Conservation (phyloP, 2,329 filamentous ascomycete species). For the Trichoderma atrobrunneum region DNA sequence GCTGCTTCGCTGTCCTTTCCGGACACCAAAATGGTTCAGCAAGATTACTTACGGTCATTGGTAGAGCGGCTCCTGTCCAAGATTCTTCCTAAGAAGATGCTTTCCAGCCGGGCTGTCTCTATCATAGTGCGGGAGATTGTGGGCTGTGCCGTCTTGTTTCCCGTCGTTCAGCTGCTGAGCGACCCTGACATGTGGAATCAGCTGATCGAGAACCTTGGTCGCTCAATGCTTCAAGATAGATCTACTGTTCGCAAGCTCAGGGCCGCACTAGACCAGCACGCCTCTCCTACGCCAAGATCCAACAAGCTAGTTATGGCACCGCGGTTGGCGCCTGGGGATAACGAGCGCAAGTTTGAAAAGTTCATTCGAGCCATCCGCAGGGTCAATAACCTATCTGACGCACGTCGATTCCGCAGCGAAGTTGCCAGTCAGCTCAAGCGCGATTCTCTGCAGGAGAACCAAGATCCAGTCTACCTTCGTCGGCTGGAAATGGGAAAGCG, state of each 20-base stretch:
- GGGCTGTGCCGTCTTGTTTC: constrained; percentile 85
- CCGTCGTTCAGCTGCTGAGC: constrained; percentile 73
- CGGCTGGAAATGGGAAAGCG: constrained; percentile 89
- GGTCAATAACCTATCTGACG: constrained; percentile 88
- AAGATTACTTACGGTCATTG: constrained; percentile 81
- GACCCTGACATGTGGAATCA: constrained; percentile 99
- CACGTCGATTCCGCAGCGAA: constrained; percentile 86
- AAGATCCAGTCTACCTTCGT: constrained; percentile 83
- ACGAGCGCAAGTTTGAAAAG: constrained; percentile 88
- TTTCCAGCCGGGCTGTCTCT: constrained; percentile 76
- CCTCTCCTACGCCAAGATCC: constrained; percentile 70
- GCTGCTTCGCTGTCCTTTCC: constrained; percentile 80
- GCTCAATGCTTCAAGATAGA: constrained; percentile 86
- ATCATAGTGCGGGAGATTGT: constrained; percentile 85
- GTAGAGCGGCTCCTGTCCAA: constrained; percentile 69
- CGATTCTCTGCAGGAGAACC: constrained; percentile 72
- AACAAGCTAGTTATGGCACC: constrained; percentile 69
- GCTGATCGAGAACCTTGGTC: constrained; percentile 83
- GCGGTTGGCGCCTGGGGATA: constrained; percentile 75
- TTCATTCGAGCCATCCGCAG: constrained; percentile 88
- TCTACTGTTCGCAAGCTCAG: constrained; percentile 91
- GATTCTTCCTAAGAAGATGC: constrained; percentile 69
- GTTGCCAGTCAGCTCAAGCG: constrained; percentile 87
- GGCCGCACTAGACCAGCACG: constrained; percentile 90
- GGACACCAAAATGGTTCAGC: constrained; percentile 80